phyloP scores from a whole-genome alignment of 495 filamentous ascomycete genomes.

The Cudoniella acicularis region DNA sequence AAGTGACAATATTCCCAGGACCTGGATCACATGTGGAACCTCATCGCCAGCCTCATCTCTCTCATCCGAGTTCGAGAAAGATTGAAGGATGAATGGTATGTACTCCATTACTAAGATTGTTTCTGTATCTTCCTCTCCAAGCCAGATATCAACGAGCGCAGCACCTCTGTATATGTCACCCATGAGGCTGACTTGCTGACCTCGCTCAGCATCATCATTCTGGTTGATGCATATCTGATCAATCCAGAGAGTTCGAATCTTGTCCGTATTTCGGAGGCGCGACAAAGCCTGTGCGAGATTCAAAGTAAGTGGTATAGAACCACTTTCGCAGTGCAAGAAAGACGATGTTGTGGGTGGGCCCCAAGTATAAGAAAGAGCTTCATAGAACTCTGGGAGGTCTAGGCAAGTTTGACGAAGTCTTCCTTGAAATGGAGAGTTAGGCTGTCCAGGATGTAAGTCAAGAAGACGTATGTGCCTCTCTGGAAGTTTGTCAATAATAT shows the following conservation, averaged over 20 bases:
- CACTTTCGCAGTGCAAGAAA: neutral
- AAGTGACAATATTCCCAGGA: neutral
- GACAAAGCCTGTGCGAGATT: neutral
- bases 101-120: neutral
- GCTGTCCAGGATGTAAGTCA: neutral
- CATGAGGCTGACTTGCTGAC: slow-evolving; percentile 34
- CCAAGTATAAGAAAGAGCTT: slow-evolving; percentile 1
- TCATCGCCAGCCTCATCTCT: neutral
- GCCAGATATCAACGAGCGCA: slow-evolving; percentile 30
- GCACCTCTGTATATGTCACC: slow-evolving; percentile 32
- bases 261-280: neutral
- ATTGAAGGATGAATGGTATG: neutral
- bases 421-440: neutral
- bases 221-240: slow-evolving; percentile 41
- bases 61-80: neutral
- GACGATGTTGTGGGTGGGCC: neutral
- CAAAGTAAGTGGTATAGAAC: neutral
- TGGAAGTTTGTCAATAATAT: neutral
- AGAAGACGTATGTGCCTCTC: neutral
- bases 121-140: slow-evolving; percentile 24
- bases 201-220: slow-evolving; percentile 27
- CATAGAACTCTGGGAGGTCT: neutral
- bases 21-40: neutral
- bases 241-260: slow-evolving; percentile 23
- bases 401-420: neutral